A percentile compares a stretch with the other conserved stretches of the same genome.
Conservation (phyloP, 164 flowering plant species). For the Berberis vulgaris region DNA sequence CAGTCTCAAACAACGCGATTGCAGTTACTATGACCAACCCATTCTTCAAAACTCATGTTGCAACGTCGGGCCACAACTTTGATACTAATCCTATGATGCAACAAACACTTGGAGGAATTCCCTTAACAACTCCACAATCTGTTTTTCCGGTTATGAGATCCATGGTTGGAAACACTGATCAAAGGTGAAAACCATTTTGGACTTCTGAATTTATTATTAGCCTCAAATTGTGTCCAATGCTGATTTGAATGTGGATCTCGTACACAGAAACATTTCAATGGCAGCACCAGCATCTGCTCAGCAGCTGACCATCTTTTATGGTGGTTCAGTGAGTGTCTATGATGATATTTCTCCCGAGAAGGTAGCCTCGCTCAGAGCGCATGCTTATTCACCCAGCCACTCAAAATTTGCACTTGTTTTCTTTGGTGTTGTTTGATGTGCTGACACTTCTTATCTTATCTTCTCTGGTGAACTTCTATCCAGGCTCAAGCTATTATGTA, state of each 20-base stretch:
- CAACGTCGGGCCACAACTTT: slow-evolving; percentile 26
- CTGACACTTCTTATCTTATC: background rate
- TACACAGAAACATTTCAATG: slow-evolving; percentile 38
- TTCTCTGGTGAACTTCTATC: slow-evolving; percentile 4
- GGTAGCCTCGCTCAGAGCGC: slow-evolving; percentile 28
- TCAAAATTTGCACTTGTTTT: too few relatives aligned
- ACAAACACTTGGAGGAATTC: slow-evolving; percentile 45
- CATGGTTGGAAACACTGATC: slow-evolving; percentile 32
- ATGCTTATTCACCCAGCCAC: background rate
- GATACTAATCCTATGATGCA: slow-evolving; percentile 21
- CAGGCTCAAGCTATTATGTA: slow-evolving; percentile 91
- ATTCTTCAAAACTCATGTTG: slow-evolving; percentile 34
- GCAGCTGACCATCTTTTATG: slow-evolving; percentile 68
- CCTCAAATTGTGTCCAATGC: background rate
- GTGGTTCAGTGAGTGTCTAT: slow-evolving; percentile 63
- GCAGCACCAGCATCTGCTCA: slow-evolving; percentile 38
- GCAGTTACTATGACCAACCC: slow-evolving; percentile 37
- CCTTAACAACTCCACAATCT: slow-evolving; percentile 23
- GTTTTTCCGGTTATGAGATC: slow-evolving; percentile 21
- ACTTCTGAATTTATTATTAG: background rate
- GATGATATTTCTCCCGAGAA: slow-evolving; percentile 76
- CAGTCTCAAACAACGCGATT: slow-evolving; percentile 30
- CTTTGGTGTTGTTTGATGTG: too few relatives aligned
- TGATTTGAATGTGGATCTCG: slow-evolving; percentile 6
- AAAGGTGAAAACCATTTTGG: slow-evolving; percentile 26